Conservation (phyloP, 805 yeast species). For the Millerozyma miso region DNA sequence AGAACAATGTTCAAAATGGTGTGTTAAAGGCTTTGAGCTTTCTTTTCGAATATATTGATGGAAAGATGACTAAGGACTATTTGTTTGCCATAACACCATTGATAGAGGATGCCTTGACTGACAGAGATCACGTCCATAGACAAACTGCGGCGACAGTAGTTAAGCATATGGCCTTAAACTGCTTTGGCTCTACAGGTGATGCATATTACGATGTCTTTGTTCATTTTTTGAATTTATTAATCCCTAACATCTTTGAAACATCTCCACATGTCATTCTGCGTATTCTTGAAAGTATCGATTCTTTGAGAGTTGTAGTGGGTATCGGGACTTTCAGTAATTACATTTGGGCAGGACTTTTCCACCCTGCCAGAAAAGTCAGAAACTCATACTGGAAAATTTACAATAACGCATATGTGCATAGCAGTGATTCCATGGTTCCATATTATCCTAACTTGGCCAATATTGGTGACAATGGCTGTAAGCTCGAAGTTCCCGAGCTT, state of each 20-base stretch:
- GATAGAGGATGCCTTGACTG: constrained; percentile 84
- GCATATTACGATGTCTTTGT: constrained; percentile 61
- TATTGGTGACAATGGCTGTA: constrained; percentile 16
- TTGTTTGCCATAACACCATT: constrained; percentile 75
- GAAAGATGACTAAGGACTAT: constrained; percentile 69
- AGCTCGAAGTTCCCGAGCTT: constrained; percentile 45
- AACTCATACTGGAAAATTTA: constrained; percentile 80
- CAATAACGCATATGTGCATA: constrained; percentile 71
- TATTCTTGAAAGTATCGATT: constrained; percentile 75
- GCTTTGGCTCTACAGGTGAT: constrained; percentile 70
- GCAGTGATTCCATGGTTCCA: constrained; percentile 75
- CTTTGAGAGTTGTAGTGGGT: constrained; percentile 69
- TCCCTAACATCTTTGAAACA: constrained; percentile 90
- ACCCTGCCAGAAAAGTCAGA: constrained; percentile 87
- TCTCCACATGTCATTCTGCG: constrained; percentile 92
- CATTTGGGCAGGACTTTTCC: constrained; percentile 84
- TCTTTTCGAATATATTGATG: constrained; percentile 87
- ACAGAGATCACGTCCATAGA: constrained; percentile 87
- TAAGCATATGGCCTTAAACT: constrained; percentile 74
- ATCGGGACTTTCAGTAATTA: constrained; percentile 71
- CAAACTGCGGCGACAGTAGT: constrained; percentile 93
- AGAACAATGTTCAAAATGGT: constrained; percentile 91
- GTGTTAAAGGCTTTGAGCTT: constrained; percentile 86
- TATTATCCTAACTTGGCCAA: constrained; percentile 62
- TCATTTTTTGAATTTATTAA: constrained; percentile 72